A percentile compares a stretch with the other conserved stretches of the same genome.
phyloP scores from a whole-genome alignment of 345 rosid species.

The Bruguiera parviflora region DNA sequence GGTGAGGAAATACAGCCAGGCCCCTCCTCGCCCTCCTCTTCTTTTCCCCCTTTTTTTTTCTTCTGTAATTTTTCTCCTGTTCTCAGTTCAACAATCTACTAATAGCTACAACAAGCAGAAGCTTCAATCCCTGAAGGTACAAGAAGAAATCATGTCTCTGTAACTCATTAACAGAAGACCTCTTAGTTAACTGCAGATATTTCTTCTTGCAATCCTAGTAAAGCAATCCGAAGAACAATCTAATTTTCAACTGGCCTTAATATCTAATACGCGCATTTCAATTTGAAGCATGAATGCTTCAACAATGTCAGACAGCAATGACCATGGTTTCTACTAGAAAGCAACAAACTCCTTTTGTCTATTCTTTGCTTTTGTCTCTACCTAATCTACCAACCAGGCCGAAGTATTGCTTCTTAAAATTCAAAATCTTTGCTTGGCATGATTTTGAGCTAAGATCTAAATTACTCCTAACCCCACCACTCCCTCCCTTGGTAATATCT shows the following conservation, averaged over 20 bases:
- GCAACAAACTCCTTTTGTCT: not conserved
- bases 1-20: too few species aligned
- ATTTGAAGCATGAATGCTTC: not conserved
- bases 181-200: not conserved
- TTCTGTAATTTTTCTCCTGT: not conserved
- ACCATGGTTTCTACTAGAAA: too few species aligned
- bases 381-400: slow-evolving; percentile 8
- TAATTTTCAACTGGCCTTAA: not conserved
- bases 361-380: not conserved
- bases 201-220: not conserved
- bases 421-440: not conserved
- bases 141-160: not conserved
- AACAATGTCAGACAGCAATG: too few species aligned
- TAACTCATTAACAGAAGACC: not conserved
- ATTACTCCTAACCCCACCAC: not conserved
- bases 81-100: not conserved
- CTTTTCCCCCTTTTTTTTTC: not conserved
- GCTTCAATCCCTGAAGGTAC: not conserved
- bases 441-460: slow-evolving; percentile 7
- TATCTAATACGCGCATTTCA: not conserved
- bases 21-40: too few species aligned
- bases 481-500: not conserved
- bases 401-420: slow-evolving; percentile 4
- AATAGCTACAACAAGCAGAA: not conserved
- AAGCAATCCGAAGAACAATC: not conserved